A percentile compares a stretch with the other conserved stretches of the same genome.
phyloP scores from a whole-genome alignment of 176 grass and related monocot genomes.

The Cenchrus fungigraminus region DNA sequence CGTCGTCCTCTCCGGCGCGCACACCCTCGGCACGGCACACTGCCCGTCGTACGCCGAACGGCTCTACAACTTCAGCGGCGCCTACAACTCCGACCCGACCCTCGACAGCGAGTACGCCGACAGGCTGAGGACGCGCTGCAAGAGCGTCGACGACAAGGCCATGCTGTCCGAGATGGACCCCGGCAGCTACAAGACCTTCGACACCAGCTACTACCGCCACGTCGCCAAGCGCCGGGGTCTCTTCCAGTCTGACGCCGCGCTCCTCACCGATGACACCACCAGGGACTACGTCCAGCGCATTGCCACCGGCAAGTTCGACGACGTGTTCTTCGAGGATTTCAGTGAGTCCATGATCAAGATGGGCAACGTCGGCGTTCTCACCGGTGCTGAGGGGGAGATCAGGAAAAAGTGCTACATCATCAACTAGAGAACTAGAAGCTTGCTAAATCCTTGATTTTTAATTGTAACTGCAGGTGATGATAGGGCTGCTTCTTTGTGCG shows the following conservation, averaged over 20 bases:
- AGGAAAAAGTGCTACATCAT: conserved; percentile 64
- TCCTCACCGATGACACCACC: conserved; percentile 52
- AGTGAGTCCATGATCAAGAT: conserved; percentile 70
- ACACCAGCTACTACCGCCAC: conserved; percentile 66
- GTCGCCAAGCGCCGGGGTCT: conserved; percentile 51
- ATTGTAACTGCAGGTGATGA: neutral
- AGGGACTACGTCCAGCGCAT: conserved; percentile 62
- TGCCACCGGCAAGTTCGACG: conserved; percentile 41
- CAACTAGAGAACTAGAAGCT: conserved; percentile 20
- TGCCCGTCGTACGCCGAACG: conserved; percentile 49
- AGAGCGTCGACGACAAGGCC: conserved; percentile 31
- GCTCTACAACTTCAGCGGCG: conserved; percentile 66
- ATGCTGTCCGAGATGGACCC: conserved; percentile 86
- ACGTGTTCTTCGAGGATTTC: conserved; percentile 67
- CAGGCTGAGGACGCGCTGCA: conserved; percentile 54
- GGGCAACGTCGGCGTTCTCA: conserved; percentile 62
- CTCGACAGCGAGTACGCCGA: conserved; percentile 64
- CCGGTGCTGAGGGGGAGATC: conserved; percentile 60
- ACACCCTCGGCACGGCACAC: conserved; percentile 69
- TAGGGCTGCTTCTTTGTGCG: neutral
- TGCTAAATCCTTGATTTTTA: neutral
- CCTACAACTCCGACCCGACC: conserved; percentile 46
- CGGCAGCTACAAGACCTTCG: conserved; percentile 73
- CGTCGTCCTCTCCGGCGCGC: conserved; percentile 48
- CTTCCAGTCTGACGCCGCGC: conserved; percentile 75